Conservation (phyloP, 73 alveolate species). For the Paramecium pentaurelia region DNA sequence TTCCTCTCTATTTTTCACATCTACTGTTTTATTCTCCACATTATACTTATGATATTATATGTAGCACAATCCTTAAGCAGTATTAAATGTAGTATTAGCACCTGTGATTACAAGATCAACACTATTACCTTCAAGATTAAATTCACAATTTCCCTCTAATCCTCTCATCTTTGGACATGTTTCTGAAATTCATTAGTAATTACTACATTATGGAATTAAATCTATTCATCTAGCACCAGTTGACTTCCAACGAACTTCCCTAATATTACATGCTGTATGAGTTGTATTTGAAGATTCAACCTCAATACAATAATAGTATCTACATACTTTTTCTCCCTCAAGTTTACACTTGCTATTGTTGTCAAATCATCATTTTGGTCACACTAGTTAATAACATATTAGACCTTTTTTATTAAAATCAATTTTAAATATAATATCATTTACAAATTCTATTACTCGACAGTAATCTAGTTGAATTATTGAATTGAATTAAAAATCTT, state of each 20-base stretch:
- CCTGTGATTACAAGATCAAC: background rate
- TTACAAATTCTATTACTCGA: no score
- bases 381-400: no score
- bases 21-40: no score
- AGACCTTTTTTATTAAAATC: no score
- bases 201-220: background rate
- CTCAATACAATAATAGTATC: background rate
- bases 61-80: background rate
- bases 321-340: background rate
- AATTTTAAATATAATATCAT: no score
- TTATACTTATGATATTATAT: no score
- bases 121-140: background rate
- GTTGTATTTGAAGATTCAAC: background rate
- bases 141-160: constrained; percentile 14
- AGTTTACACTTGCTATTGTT: background rate
- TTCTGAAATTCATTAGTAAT: background rate
- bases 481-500: no score
- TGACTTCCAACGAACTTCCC: background rate
- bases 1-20: no score
- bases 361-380: no score
- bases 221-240: constrained; percentile 22
- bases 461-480: no score
- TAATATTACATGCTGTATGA: background rate
- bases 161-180: background rate
- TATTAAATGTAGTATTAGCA: background rate